Evolutionary conservation across 139 green algal species (phyloP), one percentile per base, ranked within the genome.

Genomic region (Axilococcus clingmanii): DNA sequence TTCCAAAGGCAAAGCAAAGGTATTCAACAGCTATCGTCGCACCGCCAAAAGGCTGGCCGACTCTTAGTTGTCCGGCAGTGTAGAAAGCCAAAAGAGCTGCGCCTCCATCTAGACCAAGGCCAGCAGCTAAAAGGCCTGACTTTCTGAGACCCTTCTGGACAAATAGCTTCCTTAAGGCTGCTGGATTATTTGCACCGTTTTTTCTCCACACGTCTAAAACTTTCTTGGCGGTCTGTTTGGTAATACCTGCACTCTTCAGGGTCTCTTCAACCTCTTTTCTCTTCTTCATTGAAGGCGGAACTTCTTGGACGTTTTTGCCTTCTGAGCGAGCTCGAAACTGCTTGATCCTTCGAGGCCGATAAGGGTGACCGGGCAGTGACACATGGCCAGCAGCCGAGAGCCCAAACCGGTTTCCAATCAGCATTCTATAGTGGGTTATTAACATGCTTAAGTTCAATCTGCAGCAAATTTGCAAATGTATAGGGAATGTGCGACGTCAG

Each of bases 151-250:
- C 40, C 31, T 43, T 41, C 24, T 59, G 40, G 27, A 55, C 25
- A 19, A 69, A 50, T 33, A 69, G 31, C 7, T 37, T 40, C 19
- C 52, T 45, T 20, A 69, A 50, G 17, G 16, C 44, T 7, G 56
- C 45, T 14, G 61, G 51, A 11, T 52, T 40, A 22, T 45, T 35
- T 1, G 52, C 61, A 22, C 61, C 59, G 4, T 29, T 40, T 46
- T 64, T 17, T 25, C 34, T 42, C 61, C 61, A 69, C 23, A 61
- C 61, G 16, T 45, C 33, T 17, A 69, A 33, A 17, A 69, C 40
- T 20, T 40, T 36, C 30, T 56, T 57, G 1, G 61, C 61, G 2
- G 52, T 63, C 14, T 31, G 20, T 31, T 41, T 56, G 33, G 59
- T 52, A 4, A 66, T 66, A 34, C 46, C 45, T 32, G 40, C 9